Percentiles rank a stretch among this genome's conserved stretches.
Evolutionary conservation across 2,329 filamentous ascomycete species (phyloP).

Genomic region (Aspergillus pseudotamarii): DNA sequence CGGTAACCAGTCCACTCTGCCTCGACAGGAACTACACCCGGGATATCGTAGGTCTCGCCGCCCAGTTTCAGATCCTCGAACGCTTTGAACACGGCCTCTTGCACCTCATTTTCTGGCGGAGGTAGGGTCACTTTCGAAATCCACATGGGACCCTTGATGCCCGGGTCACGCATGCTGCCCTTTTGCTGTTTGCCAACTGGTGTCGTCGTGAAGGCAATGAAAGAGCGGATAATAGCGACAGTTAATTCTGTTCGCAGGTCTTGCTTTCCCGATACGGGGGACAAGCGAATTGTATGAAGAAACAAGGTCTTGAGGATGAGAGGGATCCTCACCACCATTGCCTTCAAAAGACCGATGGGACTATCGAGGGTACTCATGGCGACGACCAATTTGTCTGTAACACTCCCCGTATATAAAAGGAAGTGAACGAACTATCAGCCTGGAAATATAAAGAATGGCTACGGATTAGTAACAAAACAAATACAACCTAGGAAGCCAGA

Average conservation of each 20-base stretch:
- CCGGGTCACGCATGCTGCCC: conserved; percentile 63
- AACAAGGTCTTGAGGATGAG: conserved; percentile 47
- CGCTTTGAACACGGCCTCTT: conserved; percentile 40
- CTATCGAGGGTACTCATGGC: conserved; percentile 30
- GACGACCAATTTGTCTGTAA: background rate
- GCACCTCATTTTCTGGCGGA: conserved; percentile 53
- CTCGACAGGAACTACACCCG: conserved; percentile 40
- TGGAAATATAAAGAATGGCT: background rate
- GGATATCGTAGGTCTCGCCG: conserved; percentile 41
- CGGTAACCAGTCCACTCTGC: conserved; percentile 52
- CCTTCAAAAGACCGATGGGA: conserved; percentile 36
- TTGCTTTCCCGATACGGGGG: conserved; percentile 73
- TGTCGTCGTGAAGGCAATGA: conserved; percentile 54
- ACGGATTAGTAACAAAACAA: background rate
- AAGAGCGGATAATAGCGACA: conserved; percentile 70
- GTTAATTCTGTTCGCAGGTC: conserved; percentile 75
- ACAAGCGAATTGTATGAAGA: conserved; percentile 60
- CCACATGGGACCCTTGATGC: conserved; percentile 80
- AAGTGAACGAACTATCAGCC: background rate
- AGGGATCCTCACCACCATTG: conserved; percentile 43
- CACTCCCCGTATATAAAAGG: background rate
- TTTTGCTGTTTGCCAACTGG: conserved; percentile 67
- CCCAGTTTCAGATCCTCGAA: conserved; percentile 44
- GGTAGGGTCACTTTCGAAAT: conserved; percentile 70
- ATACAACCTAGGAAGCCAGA: too few species aligned